Percentiles rank a stretch among this genome's conserved stretches.
Evolutionary conservation across 179 eudicot species (phyloP).

Genomic region (Beta lomatogona): DNA sequence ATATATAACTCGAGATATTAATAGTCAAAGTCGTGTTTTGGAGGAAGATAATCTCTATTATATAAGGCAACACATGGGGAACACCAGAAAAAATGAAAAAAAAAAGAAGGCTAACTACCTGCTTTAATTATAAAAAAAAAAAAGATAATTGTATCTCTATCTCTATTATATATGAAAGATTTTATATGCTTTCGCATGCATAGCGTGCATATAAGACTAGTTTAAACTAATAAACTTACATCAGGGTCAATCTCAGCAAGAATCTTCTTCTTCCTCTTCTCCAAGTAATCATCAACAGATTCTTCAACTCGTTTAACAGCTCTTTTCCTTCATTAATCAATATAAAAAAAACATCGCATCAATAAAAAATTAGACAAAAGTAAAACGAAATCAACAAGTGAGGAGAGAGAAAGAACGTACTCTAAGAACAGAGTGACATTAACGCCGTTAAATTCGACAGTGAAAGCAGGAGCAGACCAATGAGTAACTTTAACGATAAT

Average conservation of each 20-base stretch:
- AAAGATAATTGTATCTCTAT: too few relatives aligned
- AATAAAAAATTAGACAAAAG: background rate
- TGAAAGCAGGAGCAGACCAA: constrained; percentile 63
- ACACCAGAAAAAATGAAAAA: too few relatives aligned
- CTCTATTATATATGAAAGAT: too few relatives aligned
- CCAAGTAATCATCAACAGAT: constrained; percentile 40
- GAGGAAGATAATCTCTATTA: too few relatives aligned
- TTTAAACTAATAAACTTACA: constrained; percentile 45
- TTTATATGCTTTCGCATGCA: too few relatives aligned
- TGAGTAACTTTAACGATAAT: constrained; percentile 50
- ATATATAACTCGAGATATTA: too few relatives aligned
- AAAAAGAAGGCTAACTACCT: too few relatives aligned
- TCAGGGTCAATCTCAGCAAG: constrained; percentile 70
- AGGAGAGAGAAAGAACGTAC: constrained; percentile 37
- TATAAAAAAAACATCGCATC: background rate
- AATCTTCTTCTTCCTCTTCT: constrained; percentile 48
- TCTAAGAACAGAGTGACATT: constrained; percentile 46
- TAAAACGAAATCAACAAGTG: background rate
- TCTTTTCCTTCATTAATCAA: constrained; percentile 48
- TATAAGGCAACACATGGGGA: background rate
- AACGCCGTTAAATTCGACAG: constrained; percentile 55
- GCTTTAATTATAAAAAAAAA: too few relatives aligned
- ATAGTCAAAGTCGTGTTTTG: too few relatives aligned
- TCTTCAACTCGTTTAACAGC: constrained; percentile 28
- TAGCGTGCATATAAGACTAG: too few relatives aligned